A percentile compares a stretch with the other conserved stretches of the same genome.
These are phyloP conservation scores for Botrytis galanthina DNA, from an alignment of 2,329 filamentous ascomycete genomes.

Conservation along the genomic window DNA sequence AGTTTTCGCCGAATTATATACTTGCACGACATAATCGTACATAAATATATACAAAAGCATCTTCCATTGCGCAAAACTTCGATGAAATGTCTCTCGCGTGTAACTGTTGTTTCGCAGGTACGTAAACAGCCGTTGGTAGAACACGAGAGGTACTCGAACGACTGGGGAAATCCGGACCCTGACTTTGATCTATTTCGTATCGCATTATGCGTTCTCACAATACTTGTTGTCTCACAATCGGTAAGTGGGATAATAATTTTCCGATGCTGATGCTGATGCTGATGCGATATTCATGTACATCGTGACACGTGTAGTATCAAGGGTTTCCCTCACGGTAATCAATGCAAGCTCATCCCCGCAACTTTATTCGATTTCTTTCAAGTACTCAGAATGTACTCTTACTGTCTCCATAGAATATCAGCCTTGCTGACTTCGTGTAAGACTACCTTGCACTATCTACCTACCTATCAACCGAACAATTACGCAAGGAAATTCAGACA, in stretches of 20 bases:
- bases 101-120: background rate
- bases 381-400: background rate
- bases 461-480: background rate
- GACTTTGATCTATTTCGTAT: background rate
- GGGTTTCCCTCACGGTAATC: background rate
- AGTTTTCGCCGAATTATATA: background rate
- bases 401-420: background rate
- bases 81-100: background rate
- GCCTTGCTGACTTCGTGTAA: background rate
- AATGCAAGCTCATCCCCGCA: background rate
- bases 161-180: constrained; percentile 5
- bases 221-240: background rate
- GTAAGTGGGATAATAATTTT: background rate
- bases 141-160: background rate
- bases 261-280: background rate
- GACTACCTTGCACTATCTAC: background rate
- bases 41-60: background rate
- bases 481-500: background rate
- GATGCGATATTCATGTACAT: background rate
- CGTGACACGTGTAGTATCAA: background rate
- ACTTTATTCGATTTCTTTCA: background rate
- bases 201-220: background rate
- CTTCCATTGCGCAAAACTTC: background rate
- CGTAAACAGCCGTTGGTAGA: background rate
- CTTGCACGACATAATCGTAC: background rate